Conservation (phyloP, 2,329 filamentous ascomycete species). For the Botryosphaeria dothidea region DNA sequence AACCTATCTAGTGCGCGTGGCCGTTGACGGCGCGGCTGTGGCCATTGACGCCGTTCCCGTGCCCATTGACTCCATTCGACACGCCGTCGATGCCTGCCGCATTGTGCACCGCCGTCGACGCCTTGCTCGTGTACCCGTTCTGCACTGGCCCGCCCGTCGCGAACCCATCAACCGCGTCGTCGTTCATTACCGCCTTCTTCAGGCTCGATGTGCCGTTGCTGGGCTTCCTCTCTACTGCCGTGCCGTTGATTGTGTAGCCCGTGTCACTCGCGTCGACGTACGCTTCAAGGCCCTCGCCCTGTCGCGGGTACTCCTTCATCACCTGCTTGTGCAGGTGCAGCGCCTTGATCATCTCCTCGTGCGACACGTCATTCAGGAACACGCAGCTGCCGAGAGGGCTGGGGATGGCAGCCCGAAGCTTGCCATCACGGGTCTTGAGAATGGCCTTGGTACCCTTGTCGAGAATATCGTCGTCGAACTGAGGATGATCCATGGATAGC, state of each 20-base stretch:
- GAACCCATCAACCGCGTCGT: slow-evolving; percentile 24
- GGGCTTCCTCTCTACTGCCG: slow-evolving; percentile 35
- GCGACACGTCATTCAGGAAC: slow-evolving; percentile 68
- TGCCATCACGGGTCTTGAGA: slow-evolving; percentile 69
- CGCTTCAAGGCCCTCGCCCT: slow-evolving; percentile 67
- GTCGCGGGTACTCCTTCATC: slow-evolving; percentile 62
- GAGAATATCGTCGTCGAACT: slow-evolving; percentile 67
- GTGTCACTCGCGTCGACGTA: slow-evolving; percentile 71
- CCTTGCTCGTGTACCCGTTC: slow-evolving; percentile 5
- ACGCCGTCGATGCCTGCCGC: slow-evolving; percentile 31
- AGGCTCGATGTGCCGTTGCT: slow-evolving; percentile 23
- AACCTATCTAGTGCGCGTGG: background rate
- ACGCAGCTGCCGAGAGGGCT: slow-evolving; percentile 66
- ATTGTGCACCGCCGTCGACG: slow-evolving; percentile 21
- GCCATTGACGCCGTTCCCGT: background rate
- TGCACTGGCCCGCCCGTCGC: slow-evolving; percentile 19
- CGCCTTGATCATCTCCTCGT: slow-evolving; percentile 62
- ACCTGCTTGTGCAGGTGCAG: slow-evolving; percentile 64
- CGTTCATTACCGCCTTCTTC: slow-evolving; percentile 30
- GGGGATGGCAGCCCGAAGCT: slow-evolving; percentile 68
- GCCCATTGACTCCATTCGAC: slow-evolving; percentile 8
- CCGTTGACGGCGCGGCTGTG: background rate
- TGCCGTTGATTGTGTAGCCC: slow-evolving; percentile 55
- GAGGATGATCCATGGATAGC: slow-evolving; percentile 69
- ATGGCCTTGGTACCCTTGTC: slow-evolving; percentile 68